These are phyloP conservation scores for Huiozyma sinensis DNA, from an alignment of 805 yeast genomes.

Conservation along the genomic window DNA sequence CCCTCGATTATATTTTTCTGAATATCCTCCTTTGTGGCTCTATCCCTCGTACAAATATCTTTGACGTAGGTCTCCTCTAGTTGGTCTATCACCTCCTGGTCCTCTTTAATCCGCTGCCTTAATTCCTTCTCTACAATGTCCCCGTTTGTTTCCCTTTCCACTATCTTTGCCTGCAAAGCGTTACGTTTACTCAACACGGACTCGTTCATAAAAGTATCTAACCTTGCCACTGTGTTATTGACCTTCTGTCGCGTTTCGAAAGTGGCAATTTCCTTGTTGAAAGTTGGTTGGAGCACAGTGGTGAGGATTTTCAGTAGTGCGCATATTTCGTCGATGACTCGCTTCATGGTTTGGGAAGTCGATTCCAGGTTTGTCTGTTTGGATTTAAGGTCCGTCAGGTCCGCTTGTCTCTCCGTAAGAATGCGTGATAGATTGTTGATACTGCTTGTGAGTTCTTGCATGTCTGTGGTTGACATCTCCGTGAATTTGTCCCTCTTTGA, in stretches of 20 bases:
- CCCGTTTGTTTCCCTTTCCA: constrained; percentile 40
- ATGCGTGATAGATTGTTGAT: constrained; percentile 40
- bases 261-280: constrained; percentile 31
- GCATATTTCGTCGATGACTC: constrained; percentile 20
- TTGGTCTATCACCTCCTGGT: constrained; percentile 35
- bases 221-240: constrained; percentile 33
- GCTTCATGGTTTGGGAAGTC: constrained; percentile 49
- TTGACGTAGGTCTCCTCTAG: constrained; percentile 38
- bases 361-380: constrained; percentile 40
- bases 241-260: constrained; percentile 40
- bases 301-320: constrained; percentile 32
- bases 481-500: constrained; percentile 50
- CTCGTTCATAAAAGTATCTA: constrained; percentile 13
- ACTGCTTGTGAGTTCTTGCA: constrained; percentile 41
- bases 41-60: constrained; percentile 39
- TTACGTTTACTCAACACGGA: too few species aligned
- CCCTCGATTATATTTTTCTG: constrained; percentile 28
- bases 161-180: too few species aligned
- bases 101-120: constrained; percentile 34
- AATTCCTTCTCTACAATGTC: constrained; percentile 38
- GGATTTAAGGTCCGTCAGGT: constrained; percentile 33
- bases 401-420: constrained; percentile 32
- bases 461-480: constrained; percentile 50
- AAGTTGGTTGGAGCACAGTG: constrained; percentile 34
- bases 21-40: constrained; percentile 38